Conservation (phyloP, 1,284 basidiomycete species). For the Erythrobasidium hasegawianum region DNA sequence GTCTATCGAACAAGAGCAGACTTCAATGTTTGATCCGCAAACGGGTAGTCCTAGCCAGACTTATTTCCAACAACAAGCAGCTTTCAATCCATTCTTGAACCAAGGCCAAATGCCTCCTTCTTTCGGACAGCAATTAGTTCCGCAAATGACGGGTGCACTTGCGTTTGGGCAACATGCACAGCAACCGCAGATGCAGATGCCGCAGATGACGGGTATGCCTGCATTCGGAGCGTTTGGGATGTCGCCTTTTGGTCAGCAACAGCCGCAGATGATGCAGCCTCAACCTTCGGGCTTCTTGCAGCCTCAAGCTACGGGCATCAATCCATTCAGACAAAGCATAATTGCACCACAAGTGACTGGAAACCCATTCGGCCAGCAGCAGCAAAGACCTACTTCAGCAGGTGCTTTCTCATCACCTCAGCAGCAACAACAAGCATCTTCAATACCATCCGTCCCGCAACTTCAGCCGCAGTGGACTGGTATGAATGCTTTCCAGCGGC, state of each 20-base stretch:
- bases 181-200: constrained; percentile 39
- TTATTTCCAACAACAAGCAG: constrained; percentile 62
- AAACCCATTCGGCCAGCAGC: constrained; percentile 21
- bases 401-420: constrained; percentile 12
- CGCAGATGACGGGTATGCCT: constrained; percentile 43
- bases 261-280: constrained; percentile 43
- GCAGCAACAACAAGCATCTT: constrained; percentile 10
- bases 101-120: constrained; percentile 53
- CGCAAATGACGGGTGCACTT: constrained; percentile 40
- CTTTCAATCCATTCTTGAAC: constrained; percentile 73
- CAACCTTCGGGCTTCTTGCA: constrained; percentile 53
- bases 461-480: constrained; percentile 32
- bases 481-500: constrained; percentile 35
- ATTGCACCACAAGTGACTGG: constrained; percentile 52
- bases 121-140: constrained; percentile 34
- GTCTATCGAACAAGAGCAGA: constrained; percentile 78
- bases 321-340: constrained; percentile 55
- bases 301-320: constrained; percentile 67
- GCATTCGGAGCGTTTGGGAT: constrained; percentile 50
- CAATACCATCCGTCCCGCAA: constrained; percentile 11
- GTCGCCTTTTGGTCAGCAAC: constrained; percentile 51
- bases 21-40: constrained; percentile 66
- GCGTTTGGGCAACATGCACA: constrained; percentile 28
- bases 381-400: constrained; percentile 16
- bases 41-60: constrained; percentile 51